Evolutionary conservation across 2,329 filamentous ascomycete genomes (phyloP).

Genomic region (Monilinia polystroma): DNA sequence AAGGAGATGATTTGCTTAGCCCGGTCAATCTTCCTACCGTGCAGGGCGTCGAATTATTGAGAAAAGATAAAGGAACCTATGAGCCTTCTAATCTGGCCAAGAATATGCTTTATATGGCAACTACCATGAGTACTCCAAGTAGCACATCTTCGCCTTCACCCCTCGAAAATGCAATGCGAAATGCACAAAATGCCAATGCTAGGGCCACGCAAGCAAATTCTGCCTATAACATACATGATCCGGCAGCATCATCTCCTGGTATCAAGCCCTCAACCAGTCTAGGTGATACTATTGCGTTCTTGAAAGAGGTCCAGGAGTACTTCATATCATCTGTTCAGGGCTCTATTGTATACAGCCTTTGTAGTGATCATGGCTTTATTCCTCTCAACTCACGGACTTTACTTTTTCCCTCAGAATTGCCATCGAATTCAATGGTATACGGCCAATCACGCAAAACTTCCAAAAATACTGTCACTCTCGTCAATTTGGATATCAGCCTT

Average conservation of each 20-base stretch:
- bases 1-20: constrained; percentile 21
- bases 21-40: constrained; percentile 27
- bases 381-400: constrained; percentile 41
- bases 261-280: constrained; percentile 28
- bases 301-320: constrained; percentile 38
- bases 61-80: constrained; percentile 36
- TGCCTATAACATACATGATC: constrained; percentile 31
- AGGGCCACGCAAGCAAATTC: constrained; percentile 32
- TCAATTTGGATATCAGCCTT: constrained; percentile 38
- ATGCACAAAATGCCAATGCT: constrained; percentile 35
- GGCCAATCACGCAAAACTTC: background rate
- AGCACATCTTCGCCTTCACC: constrained; percentile 38
- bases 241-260: constrained; percentile 32
- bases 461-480: constrained; percentile 33
- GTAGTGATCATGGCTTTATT: constrained; percentile 38
- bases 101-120: constrained; percentile 29
- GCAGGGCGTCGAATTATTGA: constrained; percentile 29
- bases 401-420: constrained; percentile 27
- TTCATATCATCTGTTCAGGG: constrained; percentile 41
- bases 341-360: constrained; percentile 39
- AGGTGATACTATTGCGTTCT: constrained; percentile 27
- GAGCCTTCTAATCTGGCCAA: constrained; percentile 36
- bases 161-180: constrained; percentile 34
- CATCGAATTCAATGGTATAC: constrained; percentile 16
- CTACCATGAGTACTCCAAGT: constrained; percentile 31